A percentile compares a stretch with the other conserved stretches of the same genome.
Conservation (phyloP, 805 yeast genomes). For the Metschnikowia drakensbergensis region DNA sequence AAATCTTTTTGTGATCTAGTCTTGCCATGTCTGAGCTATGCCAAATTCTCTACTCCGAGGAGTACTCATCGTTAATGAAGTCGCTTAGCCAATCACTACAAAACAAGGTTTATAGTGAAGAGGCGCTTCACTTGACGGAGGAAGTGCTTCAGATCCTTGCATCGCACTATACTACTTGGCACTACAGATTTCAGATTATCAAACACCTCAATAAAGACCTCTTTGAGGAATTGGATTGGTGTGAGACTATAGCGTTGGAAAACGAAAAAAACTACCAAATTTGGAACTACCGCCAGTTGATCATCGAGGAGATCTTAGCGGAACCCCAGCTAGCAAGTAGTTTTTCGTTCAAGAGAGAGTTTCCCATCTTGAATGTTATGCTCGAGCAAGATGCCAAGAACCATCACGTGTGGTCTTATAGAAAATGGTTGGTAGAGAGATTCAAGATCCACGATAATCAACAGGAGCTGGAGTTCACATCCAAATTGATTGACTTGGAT, state of each 20-base stretch:
- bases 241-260: constrained; percentile 66
- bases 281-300: constrained; percentile 86
- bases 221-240: constrained; percentile 68
- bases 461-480: constrained; percentile 52
- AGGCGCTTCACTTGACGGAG: constrained; percentile 68
- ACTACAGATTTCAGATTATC: constrained; percentile 56
- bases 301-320: constrained; percentile 41
- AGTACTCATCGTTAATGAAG: constrained; percentile 62
- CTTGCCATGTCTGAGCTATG: constrained; percentile 39
- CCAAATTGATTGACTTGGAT: constrained; percentile 51
- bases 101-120: constrained; percentile 56
- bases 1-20: background rate
- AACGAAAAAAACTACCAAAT: constrained; percentile 92
- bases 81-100: constrained; percentile 56
- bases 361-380: constrained; percentile 62
- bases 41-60: constrained; percentile 67
- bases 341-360: constrained; percentile 52
- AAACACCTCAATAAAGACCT: constrained; percentile 35
- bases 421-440: constrained; percentile 73
- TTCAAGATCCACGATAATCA: constrained; percentile 44
- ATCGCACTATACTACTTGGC: constrained; percentile 92
- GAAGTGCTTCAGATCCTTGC: constrained; percentile 65
- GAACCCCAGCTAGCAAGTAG: constrained; percentile 10
- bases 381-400: constrained; percentile 79
- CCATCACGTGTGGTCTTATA: constrained; percentile 94